Base-by-base conservation (phyloP, 2,329 filamentous ascomycete genomes). In the Magnaporthiopsis rhizophila region DNA sequence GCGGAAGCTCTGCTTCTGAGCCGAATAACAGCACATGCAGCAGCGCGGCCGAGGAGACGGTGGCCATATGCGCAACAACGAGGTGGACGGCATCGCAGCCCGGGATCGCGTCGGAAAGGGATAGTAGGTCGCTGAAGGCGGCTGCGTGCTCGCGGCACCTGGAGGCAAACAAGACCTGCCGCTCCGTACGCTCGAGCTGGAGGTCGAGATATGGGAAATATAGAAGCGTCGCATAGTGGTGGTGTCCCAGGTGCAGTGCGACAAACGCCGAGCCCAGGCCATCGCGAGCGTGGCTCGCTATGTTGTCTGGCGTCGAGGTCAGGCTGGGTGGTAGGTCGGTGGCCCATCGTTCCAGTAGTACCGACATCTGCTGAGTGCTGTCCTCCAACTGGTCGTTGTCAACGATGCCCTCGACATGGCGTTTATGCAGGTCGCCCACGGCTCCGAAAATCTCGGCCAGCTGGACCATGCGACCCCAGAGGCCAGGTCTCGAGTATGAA, bases 31-130 rank as follows among this genome's bases (percentile, higher is more conserved):
- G 67, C 0, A 70, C 72, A 62, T 76, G 73, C 0, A 76, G 62
- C 24, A 75, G 65, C 3, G 72, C 74, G n/a, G 74, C 72, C 0
- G 74, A 76, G 3, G 73, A 76, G 9, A 75, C 73, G 3, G 72
- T 69, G 1, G 72, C 69, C 72, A 76, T 75, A 59, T 76, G 74
- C 2, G 69, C 73, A 9, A 76, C 70, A 36, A 70, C 74, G 28
- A 67, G 66, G 64, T 76, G 74, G 8, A 74, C 67, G 0, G 68
- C 72, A 62, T 74, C 72, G 58, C 72, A 75, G 53, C 68, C 65
- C 12, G 67, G 18, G 13, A 1, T n/a, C 9, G 30, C 13, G 8
- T 45, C 26, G n/a, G 59, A 15, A 8, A 64, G n/a, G 13, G 26
- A 32, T 36, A 61, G 30, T 11, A 64, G 59, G n/a, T 64, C 59